Evolutionary conservation across 257 asterid species (phyloP).

Genomic region (Knoxia roxburghii): DNA sequence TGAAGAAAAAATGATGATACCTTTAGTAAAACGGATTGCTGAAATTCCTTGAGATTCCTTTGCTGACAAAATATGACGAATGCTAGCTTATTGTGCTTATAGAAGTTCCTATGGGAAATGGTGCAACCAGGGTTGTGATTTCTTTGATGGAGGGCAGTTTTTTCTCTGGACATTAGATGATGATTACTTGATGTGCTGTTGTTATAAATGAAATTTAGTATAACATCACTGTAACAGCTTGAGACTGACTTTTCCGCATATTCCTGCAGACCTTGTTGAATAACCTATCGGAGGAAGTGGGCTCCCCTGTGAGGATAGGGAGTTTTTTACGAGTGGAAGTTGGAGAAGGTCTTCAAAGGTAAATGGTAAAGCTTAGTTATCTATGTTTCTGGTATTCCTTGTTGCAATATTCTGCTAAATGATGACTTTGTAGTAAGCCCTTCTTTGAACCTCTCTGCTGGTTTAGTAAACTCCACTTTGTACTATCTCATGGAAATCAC

Average conservation of each 20-base stretch:
- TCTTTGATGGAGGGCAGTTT: background rate
- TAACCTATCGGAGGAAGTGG: conserved; percentile 76
- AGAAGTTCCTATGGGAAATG: background rate
- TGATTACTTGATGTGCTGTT: background rate
- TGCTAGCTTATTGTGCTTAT: background rate
- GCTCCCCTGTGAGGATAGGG: conserved; percentile 69
- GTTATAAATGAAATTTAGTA: background rate
- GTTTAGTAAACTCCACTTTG: background rate
- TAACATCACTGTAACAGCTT: conserved; percentile 1
- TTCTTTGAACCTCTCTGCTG: background rate
- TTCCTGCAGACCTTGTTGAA: conserved; percentile 56
- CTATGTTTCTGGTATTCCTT: conserved; percentile 8
- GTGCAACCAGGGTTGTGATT: background rate
- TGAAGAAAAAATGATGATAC: no score
- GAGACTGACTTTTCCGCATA: conserved; percentile 13
- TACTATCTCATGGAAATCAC: background rate
- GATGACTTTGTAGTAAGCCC: background rate
- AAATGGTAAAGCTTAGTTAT: conserved; percentile 14
- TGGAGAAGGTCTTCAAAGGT: conserved; percentile 86
- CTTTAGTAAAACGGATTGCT: background rate
- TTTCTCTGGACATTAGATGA: background rate
- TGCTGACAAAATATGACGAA: background rate
- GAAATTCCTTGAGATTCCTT: background rate
- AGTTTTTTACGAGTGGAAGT: conserved; percentile 83
- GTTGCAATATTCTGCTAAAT: background rate